Percentiles rank a stretch among this genome's conserved stretches.
Evolutionary conservation across 148 eudicot species (phyloP).

Genomic region (Silene conica): DNA sequence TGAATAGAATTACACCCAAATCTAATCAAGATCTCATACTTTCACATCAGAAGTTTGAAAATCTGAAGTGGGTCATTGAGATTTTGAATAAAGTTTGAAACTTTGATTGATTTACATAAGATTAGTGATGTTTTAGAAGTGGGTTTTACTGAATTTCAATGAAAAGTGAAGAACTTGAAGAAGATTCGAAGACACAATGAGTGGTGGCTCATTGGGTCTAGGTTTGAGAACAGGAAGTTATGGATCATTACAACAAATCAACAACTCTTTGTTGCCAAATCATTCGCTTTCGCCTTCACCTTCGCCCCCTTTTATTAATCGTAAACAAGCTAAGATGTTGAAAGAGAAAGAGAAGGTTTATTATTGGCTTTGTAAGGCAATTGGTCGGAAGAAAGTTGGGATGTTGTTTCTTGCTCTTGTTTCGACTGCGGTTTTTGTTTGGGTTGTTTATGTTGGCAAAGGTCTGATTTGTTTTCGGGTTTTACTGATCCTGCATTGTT

Average conservation of each 20-base stretch:
- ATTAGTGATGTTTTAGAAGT: not conserved
- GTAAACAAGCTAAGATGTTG: conserved; percentile 70
- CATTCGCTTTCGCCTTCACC: conserved; percentile 40
- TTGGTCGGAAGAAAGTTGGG: conserved; percentile 83
- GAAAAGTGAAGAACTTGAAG: conserved; percentile 48
- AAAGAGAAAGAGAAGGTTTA: conserved; percentile 83
- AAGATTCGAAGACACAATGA: conserved; percentile 56
- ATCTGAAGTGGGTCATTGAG: conserved; percentile 10
- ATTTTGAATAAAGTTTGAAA: not conserved
- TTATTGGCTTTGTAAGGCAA: conserved; percentile 68
- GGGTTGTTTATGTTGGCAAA: conserved; percentile 86
- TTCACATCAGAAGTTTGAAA: conserved; percentile 10
- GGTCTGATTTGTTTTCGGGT: conserved; percentile 39
- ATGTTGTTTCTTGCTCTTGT: conserved; percentile 79
- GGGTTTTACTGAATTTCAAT: conserved; percentile 26
- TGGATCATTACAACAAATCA: conserved; percentile 77
- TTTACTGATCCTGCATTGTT: conserved; percentile 23
- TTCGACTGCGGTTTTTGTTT: conserved; percentile 67
- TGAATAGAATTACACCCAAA: not conserved
- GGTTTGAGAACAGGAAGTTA: conserved; percentile 90
- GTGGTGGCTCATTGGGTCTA: conserved; percentile 89
- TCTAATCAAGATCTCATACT: conserved; percentile 21
- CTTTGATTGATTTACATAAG: not conserved
- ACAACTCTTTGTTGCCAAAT: conserved; percentile 32
- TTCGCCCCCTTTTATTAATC: conserved; percentile 21